These are phyloP conservation scores for Gloeophyllum trabeum DNA, from an alignment of 768 basidiomycete genomes.

Conservation along the genomic window DNA sequence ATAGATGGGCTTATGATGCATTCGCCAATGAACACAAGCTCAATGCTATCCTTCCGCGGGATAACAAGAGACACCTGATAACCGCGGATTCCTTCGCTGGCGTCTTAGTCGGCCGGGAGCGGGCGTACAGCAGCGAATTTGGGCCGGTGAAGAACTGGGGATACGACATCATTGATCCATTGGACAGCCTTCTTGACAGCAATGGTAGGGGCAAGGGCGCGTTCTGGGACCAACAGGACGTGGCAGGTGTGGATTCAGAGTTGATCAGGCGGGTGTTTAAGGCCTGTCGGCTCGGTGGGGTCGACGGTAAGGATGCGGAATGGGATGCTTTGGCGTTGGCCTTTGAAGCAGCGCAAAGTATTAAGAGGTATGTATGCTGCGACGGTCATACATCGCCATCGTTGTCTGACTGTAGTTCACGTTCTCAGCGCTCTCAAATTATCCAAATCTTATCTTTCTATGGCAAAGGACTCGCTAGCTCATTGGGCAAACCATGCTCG, in stretches of 20 bases:
- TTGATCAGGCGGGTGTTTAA: slow-evolving; percentile 49
- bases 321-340: slow-evolving; percentile 62
- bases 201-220: slow-evolving; percentile 25
- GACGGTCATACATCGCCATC: not conserved
- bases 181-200: slow-evolving; percentile 28
- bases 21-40: slow-evolving; percentile 35
- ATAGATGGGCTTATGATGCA: slow-evolving; percentile 50
- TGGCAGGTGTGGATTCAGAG: slow-evolving; percentile 34
- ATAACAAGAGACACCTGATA: slow-evolving; percentile 19
- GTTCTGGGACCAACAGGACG: slow-evolving; percentile 37
- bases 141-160: slow-evolving; percentile 64
- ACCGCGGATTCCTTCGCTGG: slow-evolving; percentile 56
- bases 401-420: slow-evolving; percentile 6
- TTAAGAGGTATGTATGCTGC: slow-evolving; percentile 40
- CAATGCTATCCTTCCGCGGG: slow-evolving; percentile 39
- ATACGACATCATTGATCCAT: slow-evolving; percentile 35
- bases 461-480: slow-evolving; percentile 39
- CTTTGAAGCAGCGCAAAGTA: slow-evolving; percentile 50
- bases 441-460: slow-evolving; percentile 53
- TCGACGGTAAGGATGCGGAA: slow-evolving; percentile 26
- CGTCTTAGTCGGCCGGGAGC: slow-evolving; percentile 53
- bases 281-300: slow-evolving; percentile 35
- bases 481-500: slow-evolving; percentile 75
- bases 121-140: slow-evolving; percentile 47
- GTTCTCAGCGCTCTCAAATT: slow-evolving; percentile 49